Evolutionary conservation across 1,284 basidiomycete genomes (phyloP).

Genomic region (Ceratobasidium sp.): DNA sequence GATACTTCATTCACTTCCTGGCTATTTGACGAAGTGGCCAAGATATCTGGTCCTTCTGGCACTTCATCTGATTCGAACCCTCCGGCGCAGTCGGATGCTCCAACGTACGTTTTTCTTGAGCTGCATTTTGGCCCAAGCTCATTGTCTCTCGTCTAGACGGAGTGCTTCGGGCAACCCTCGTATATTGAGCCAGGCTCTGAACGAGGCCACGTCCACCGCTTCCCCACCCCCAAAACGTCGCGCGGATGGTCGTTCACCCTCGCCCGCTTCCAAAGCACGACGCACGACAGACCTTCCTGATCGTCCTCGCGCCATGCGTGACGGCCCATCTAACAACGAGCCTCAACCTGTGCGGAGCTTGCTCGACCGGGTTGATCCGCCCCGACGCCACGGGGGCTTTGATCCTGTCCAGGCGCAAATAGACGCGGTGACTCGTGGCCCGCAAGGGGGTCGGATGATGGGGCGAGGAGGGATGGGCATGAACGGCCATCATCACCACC

Average conservation of each 20-base stretch:
- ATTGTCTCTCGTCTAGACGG: not conserved
- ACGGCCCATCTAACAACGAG: constrained; percentile 63
- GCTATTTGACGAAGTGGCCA: constrained; percentile 83
- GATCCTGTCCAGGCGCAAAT: constrained; percentile 79
- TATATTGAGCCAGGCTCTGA: constrained; percentile 34
- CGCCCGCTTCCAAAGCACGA: constrained; percentile 72
- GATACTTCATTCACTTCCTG: constrained; percentile 85
- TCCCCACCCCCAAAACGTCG: constrained; percentile 69
- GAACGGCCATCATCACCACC: constrained; percentile 38
- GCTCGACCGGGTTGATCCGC: constrained; percentile 76
- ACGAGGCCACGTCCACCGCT: constrained; percentile 54
- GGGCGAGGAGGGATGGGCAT: constrained; percentile 43
- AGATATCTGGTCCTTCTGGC: constrained; percentile 53
- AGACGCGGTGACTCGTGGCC: constrained; percentile 71
- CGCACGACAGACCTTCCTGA: constrained; percentile 77
- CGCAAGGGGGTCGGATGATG: constrained; percentile 35
- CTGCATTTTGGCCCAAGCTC: not conserved
- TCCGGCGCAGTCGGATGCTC: not conserved
- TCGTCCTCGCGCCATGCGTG: constrained; percentile 82
- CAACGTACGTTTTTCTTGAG: constrained; percentile 26
- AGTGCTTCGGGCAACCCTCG: constrained; percentile 22
- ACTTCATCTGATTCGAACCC: constrained; percentile 8
- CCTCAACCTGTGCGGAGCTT: constrained; percentile 63
- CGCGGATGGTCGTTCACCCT: constrained; percentile 79
- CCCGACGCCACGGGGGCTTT: constrained; percentile 35